Percentiles rank a stretch among this genome's conserved stretches.
Evolutionary conservation across 768 basidiomycete genomes (phyloP).

Genomic region (Amanita thiersii): DNA sequence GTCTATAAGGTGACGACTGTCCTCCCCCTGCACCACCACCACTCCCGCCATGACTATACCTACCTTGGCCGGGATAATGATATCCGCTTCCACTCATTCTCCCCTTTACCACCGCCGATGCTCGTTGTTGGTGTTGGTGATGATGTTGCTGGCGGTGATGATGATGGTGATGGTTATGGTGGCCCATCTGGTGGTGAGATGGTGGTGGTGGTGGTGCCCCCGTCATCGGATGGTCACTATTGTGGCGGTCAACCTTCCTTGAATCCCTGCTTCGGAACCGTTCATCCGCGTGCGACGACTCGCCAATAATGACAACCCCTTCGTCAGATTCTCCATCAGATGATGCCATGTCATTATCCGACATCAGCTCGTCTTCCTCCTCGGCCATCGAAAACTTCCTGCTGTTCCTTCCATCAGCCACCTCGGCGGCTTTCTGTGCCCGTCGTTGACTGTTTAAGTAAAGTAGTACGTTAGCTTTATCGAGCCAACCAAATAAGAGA

Average conservation of each 20-base stretch:
- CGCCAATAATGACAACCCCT: slow-evolving; percentile 18
- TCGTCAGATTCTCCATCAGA: slow-evolving; percentile 19
- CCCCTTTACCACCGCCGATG: slow-evolving; percentile 10
- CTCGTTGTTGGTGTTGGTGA: slow-evolving; percentile 8
- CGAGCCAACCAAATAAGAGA: background rate
- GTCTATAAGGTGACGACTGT: slow-evolving; percentile 8
- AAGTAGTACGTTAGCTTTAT: background rate
- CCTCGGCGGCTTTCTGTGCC: slow-evolving; percentile 45
- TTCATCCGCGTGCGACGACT: slow-evolving; percentile 16
- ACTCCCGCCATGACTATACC: slow-evolving; percentile 6
- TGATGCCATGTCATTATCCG: slow-evolving; percentile 14
- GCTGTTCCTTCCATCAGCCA: slow-evolving; percentile 35
- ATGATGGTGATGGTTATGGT: no score
- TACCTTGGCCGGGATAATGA: slow-evolving; percentile 4
- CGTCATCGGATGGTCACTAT: slow-evolving; percentile 4
- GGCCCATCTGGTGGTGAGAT: no score
- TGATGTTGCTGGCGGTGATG: slow-evolving; percentile 10
- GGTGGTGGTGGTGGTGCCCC: no score
- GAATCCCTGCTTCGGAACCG: slow-evolving; percentile 14
- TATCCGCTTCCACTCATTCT: slow-evolving; percentile 9
- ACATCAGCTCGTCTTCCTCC: slow-evolving; percentile 21
- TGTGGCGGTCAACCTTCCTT: slow-evolving; percentile 12
- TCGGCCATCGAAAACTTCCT: slow-evolving; percentile 11
- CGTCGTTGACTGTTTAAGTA: slow-evolving; percentile 41
- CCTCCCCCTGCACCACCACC: no score